Evolutionary conservation across 805 yeast genomes (phyloP), one percentile per base, ranked within the genome.

Genomic region (Cyberlindnera nakhonratchasimensis): DNA sequence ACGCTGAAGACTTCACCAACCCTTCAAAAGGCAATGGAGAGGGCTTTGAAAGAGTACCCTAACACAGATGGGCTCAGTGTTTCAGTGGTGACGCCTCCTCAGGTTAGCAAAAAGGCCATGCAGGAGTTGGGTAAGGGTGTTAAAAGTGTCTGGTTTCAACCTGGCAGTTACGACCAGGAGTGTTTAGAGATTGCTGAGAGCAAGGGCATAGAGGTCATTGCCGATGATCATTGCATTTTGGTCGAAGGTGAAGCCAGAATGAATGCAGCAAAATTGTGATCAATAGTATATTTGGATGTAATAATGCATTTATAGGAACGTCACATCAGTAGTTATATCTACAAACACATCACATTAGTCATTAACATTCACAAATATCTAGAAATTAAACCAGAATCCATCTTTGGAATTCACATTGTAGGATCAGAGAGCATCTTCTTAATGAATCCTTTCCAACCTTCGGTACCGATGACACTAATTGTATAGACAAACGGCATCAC

Each of bases 61-160:
- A 34, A 51, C 12, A 31, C 58, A 38, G 79, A 74, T 45, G 78
- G 77, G 10, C 55, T 77, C 20, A 75, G 82, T 46, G 61, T 83
- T 7, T 79, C 87, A 23, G 80, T 87, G 31, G 77, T 86, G 39
- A 86, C 95, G 0, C 90, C 95, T 2, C 93, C 95, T 1, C 55
- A 58, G 0, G 72, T 81, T 4, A 76, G 88, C 2, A 64, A 71
- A 14, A 58, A 69, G 6, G 57, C 71, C 0, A 55, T 80, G 28
- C 60, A 67, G 10, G 68, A 68, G 13, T 62, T 75, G 43, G 40
- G 55, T 6, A 55, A 57, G 9, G 42, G 63, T 0, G 63, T 83
- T 13, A 74, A 73, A 52, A 79, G 82, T 1, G 64, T 85, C 13
- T 87, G 95, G 95, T 80, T 84, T 51, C 95, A 86, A 56, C 95